A percentile compares a stretch with the other conserved stretches of the same genome.
Conservation (phyloP, 306 rosid genomes). For the Dalbergia cochinchinensis region DNA sequence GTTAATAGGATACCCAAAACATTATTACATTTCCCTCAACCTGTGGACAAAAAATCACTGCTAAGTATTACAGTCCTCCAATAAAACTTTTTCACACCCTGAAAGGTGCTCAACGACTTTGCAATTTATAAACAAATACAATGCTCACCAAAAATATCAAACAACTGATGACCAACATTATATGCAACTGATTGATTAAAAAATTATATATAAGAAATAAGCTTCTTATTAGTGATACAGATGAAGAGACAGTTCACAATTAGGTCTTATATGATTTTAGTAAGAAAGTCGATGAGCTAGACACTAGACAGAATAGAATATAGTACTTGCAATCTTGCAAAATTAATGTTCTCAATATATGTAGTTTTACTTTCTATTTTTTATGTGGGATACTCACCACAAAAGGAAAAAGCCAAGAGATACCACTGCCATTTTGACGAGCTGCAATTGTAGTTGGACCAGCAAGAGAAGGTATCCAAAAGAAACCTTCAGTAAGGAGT, state of each 20-base stretch:
- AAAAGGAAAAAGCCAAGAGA: constrained; percentile 98
- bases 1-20: neutral
- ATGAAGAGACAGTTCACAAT: constrained; percentile 15
- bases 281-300: constrained; percentile 17
- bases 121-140: constrained; percentile 13
- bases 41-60: neutral
- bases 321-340: neutral
- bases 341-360: constrained; percentile 12
- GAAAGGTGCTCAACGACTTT: neutral
- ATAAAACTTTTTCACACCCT: neutral
- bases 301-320: neutral
- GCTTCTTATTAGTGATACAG: constrained; percentile 6
- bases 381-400: constrained; percentile 63
- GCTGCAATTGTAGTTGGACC: constrained; percentile 94
- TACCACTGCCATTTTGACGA: constrained; percentile 86
- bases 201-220: neutral
- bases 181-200: neutral
- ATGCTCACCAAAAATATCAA: neutral
- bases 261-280: constrained; percentile 12
- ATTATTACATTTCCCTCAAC: constrained; percentile 23
- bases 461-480: constrained; percentile 99
- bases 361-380: constrained; percentile 41
- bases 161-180: neutral
- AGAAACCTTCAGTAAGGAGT: constrained; percentile 95
- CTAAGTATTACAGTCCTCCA: neutral